These are phyloP conservation scores for Aspergillus quadricinctus DNA, from an alignment of 2,329 filamentous ascomycete genomes.

Conservation along the genomic window DNA sequence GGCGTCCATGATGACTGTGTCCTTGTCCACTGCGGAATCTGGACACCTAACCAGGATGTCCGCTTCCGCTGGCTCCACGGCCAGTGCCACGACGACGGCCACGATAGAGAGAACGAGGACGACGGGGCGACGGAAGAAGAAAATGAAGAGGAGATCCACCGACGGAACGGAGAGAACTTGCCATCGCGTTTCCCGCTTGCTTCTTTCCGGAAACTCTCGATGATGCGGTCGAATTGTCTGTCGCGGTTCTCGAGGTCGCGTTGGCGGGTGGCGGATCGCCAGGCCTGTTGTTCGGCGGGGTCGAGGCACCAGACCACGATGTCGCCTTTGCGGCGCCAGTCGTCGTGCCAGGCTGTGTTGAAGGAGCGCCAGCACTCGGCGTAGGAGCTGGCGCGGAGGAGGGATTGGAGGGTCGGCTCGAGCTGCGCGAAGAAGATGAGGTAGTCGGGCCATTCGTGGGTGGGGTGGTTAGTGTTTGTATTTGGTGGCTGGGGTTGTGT, in stretches of 20 bases:
- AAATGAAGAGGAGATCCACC: constrained; percentile 8
- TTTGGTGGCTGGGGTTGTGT: not conserved
- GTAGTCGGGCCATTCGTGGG: constrained; percentile 47
- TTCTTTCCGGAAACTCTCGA: constrained; percentile 29
- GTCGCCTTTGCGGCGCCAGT: constrained; percentile 57
- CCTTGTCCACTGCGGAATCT: constrained; percentile 7
- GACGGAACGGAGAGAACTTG: not conserved
- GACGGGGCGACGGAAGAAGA: not conserved
- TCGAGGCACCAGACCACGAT: constrained; percentile 57
- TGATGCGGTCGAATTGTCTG: constrained; percentile 33
- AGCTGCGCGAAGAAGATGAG: constrained; percentile 55
- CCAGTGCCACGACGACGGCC: constrained; percentile 16
- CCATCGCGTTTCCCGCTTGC: constrained; percentile 10
- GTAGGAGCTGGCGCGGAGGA: constrained; percentile 48
- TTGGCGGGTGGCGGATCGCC: constrained; percentile 27
- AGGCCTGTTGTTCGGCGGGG: constrained; percentile 29
- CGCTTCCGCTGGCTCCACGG: constrained; percentile 14
- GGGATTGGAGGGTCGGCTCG: constrained; percentile 44
- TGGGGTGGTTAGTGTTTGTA: constrained; percentile 6
- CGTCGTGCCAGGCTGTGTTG: constrained; percentile 61
- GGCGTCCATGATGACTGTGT: constrained; percentile 4
- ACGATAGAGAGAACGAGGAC: constrained; percentile 6
- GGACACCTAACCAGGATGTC: constrained; percentile 8
- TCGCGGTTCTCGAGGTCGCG: constrained; percentile 23
- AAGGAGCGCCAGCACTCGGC: constrained; percentile 56